These are phyloP conservation scores for Epichloe bromicola DNA, from an alignment of 2,329 filamentous ascomycete genomes.

Conservation along the genomic window DNA sequence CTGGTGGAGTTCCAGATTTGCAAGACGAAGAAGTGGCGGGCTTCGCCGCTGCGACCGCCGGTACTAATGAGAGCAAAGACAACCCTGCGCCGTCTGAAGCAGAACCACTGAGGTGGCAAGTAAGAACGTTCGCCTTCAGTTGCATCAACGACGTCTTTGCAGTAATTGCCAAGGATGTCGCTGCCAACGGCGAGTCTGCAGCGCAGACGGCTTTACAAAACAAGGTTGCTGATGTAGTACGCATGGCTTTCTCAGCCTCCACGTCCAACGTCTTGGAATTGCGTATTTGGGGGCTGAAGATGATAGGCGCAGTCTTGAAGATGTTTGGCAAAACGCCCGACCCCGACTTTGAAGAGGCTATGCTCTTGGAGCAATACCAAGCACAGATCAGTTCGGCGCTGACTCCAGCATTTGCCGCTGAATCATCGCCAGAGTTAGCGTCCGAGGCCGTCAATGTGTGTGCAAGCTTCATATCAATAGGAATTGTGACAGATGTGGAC, in stretches of 20 bases:
- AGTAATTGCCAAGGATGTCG: slow-evolving; percentile 65
- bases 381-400: slow-evolving; percentile 94
- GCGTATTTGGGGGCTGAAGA: slow-evolving; percentile 80
- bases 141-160: slow-evolving; percentile 73
- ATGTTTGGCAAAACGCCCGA: slow-evolving; percentile 94
- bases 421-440: slow-evolving; percentile 90
- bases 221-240: slow-evolving; percentile 80
- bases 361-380: slow-evolving; percentile 93
- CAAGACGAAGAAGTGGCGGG: slow-evolving; percentile 95
- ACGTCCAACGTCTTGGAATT: slow-evolving; percentile 86
- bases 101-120: slow-evolving; percentile 89
- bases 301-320: slow-evolving; percentile 85
- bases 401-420: slow-evolving; percentile 87
- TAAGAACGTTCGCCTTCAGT: slow-evolving; percentile 84
- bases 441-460: slow-evolving; percentile 96
- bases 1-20: slow-evolving; percentile 54
- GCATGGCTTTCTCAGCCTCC: slow-evolving; percentile 94
- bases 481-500: slow-evolving; percentile 93
- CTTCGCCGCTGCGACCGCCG: slow-evolving; percentile 65
- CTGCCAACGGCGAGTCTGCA: slow-evolving; percentile 63
- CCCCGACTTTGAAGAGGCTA: slow-evolving; percentile 94
- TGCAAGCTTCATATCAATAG: slow-evolving; percentile 93
- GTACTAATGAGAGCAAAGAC: slow-evolving; percentile 39
- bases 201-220: slow-evolving; percentile 70
- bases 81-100: slow-evolving; percentile 46